phyloP scores from a whole-genome alignment of 305 asterid species.

The Galium porrigens region DNA sequence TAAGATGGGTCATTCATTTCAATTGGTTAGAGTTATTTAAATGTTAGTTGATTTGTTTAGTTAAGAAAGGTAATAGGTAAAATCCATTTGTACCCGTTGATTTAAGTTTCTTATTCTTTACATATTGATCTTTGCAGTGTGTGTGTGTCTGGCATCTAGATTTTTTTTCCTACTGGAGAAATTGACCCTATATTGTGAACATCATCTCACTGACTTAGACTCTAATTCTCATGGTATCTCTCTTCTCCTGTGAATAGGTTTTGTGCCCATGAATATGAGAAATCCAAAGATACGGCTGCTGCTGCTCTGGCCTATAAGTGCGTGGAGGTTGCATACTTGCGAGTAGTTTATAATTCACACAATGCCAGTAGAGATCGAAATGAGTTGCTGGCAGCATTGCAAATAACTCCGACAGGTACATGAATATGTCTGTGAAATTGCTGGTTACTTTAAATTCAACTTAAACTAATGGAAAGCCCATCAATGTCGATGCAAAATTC shows the following conservation, averaged over 20 bases:
- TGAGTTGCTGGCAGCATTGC: constrained; percentile 59
- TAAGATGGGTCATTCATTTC: neutral
- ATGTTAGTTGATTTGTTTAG: neutral
- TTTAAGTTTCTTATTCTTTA: neutral
- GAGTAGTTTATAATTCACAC: constrained; percentile 65
- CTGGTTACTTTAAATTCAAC: neutral
- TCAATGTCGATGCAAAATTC: neutral
- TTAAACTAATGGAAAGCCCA: neutral
- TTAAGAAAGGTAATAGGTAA: neutral
- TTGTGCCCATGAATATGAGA: constrained; percentile 88
- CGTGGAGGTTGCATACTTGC: constrained; percentile 76
- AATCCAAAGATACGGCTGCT: constrained; percentile 71
- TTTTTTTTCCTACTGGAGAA: neutral
- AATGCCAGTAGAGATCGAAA: constrained; percentile 49
- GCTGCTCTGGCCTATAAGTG: constrained; percentile 96
- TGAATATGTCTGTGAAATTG: neutral
- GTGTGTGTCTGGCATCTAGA: neutral
- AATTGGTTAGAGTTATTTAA: neutral
- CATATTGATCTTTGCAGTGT: neutral
- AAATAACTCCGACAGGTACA: constrained; percentile 62
- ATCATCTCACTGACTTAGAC: neutral
- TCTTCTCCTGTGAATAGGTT: constrained; percentile 31
- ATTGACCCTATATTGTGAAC: neutral
- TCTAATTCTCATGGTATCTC: constrained; percentile 16
- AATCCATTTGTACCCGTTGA: neutral